Base-by-base conservation (phyloP, 257 asterid genomes). In the Thymus quinquecostatus region DNA sequence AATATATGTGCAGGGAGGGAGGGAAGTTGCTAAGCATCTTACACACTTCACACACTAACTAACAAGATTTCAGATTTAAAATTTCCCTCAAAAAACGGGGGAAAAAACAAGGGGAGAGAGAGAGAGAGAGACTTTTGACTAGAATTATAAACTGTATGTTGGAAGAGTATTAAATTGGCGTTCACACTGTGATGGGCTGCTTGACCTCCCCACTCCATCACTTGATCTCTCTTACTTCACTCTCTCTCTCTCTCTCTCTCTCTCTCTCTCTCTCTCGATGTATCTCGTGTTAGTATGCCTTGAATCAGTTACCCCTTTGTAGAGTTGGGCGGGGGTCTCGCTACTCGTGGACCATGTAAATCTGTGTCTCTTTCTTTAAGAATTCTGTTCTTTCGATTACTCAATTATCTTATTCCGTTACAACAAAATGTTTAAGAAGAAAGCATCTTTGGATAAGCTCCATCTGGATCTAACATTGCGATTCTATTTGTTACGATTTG, bases 161-260 rank as follows among this genome's bases (percentile, higher is more conserved):
- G 63, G 14, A 27, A 57, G 21, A 21, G 32, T 10, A 64, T 32
- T 51, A 6, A 47, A 21, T 8, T 32, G 14, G 54, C 30, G 45
- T 83, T 76, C 84, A 80, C 80, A 83, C 49, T 85, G 13, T 63
- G 80, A 36, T 77, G 81, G 83, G 88, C 90, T 83, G 90, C 90
- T 84, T 85, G 90, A 85, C 90, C 79, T 62, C 79, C 44, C 86
- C 87, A 82, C 81, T 77, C 64, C 21, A 10, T 40, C 56, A 32
- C 47, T 4, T 10, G 34, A 56, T 11, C 28, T 29, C 10, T 27
- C 30, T 33, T 53, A 27, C 7, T 5, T 28, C 43, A 38, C 29
- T 47, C 44, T 53, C 7, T 54, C 48, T 68, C 41, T 38, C 41
- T 38, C 41, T 36, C 40, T 4, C 38, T 11, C 28, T 29, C 10